phyloP scores from a whole-genome alignment of 495 filamentous ascomycete genomes.

The Polyplosphaeria fusca region DNA sequence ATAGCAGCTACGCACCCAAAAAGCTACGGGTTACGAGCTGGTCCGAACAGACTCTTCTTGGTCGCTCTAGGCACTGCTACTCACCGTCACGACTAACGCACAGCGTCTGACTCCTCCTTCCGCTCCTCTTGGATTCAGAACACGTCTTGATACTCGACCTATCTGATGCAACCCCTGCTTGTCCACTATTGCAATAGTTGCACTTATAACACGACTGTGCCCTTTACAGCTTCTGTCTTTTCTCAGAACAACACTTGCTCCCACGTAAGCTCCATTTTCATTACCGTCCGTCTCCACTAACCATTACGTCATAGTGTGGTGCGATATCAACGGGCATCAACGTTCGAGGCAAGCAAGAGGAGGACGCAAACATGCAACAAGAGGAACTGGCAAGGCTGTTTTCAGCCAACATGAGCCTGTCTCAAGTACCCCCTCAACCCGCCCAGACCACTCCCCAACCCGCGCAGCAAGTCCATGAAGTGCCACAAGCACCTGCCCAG shows the following conservation, averaged over 20 bases:
- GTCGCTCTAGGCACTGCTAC: no score
- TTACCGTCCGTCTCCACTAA: conserved; percentile 23
- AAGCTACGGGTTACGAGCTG: conserved; percentile 6
- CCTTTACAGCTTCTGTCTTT: conserved; percentile 41
- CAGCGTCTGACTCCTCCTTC: conserved; percentile 6
- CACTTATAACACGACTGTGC: conserved; percentile 39
- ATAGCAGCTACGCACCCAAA: conserved; percentile 18
- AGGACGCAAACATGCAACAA: conserved; percentile 38
- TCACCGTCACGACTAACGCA: conserved; percentile 20
- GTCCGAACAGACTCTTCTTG: conserved; percentile 6
- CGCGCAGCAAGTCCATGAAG: conserved; percentile 11
- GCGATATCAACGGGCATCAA: conserved; percentile 37
- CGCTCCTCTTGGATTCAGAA: neutral
- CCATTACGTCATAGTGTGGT: conserved; percentile 40
- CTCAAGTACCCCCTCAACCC: conserved; percentile 17
- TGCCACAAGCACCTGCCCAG: conserved; percentile 5
- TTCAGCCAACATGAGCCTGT: conserved; percentile 37
- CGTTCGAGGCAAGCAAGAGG: conserved; percentile 31
- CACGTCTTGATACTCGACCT: conserved; percentile 15
- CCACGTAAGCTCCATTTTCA: conserved; percentile 38
- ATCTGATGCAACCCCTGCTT: conserved; percentile 38
- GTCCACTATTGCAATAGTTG: conserved; percentile 41
- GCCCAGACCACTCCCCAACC: conserved; percentile 18
- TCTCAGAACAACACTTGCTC: conserved; percentile 39
- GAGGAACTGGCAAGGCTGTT: conserved; percentile 43